Base-by-base conservation (phyloP, 1,284 basidiomycete species). In the Laetiporus sulphureus region DNA sequence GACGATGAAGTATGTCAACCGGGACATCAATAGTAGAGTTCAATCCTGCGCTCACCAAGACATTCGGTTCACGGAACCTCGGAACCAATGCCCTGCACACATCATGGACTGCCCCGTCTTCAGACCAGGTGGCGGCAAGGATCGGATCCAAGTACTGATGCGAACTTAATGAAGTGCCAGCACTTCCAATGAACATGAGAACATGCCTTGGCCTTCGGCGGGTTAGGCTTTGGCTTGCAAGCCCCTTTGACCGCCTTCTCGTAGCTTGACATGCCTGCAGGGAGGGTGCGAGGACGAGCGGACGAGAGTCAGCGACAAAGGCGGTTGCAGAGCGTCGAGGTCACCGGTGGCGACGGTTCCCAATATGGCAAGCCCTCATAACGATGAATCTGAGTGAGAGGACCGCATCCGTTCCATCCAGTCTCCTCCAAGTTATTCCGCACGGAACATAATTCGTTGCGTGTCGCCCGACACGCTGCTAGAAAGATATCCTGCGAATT, bases 201-300 rank as follows among this genome's bases (percentile, higher is more conserved):
- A 41, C 58, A 29, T 55, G 90, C 91, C 76, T 97, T 97, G 50
- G 89, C 66, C 66, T 97, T 97, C 48, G 93, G 93, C 6, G 90
- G 83, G 3, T 89, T 90, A 44, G 89, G 80, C 68, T 96, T 97
- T 34, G 93, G 89, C 72, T 96, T 95, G 68, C 89, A 92, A 19
- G 91, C 91, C 59, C 91, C 71, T 71, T 93, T 94, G 54, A 94
- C 83, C 56, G 87, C 77, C 69, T 90, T 90, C 67, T 90, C 86
- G 64, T 75, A 85, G 65, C 79, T 83, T 54, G 81, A 82, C 83
- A 86, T 85, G 29, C n/a, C 29, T 8, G 40, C 27, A 30, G 24
- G 19, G 16, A 20, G 32, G 23, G 20, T 20, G 34, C 16, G 31
- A 27, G 23, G 16, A 24, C 6, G 18, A 27, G 25, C 11, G 15